Percentiles rank a stretch among this genome's conserved stretches.
phyloP scores from a whole-genome alignment of 768 basidiomycete species.

The Hydnum rufescens region DNA sequence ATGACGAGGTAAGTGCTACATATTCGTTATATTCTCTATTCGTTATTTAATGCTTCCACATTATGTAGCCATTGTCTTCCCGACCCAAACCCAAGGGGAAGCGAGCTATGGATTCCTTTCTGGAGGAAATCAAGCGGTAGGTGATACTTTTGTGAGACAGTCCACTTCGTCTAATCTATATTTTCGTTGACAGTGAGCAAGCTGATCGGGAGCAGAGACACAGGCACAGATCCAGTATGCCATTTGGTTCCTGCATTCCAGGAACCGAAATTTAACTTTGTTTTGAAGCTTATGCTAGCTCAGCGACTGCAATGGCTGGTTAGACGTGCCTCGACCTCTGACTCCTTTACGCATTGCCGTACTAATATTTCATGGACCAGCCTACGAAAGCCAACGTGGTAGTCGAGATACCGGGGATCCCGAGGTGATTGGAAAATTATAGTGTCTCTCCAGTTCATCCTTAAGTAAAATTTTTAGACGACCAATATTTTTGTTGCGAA shows the following conservation, averaged over 20 bases:
- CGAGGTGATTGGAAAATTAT: constrained; percentile 30
- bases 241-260: constrained; percentile 16
- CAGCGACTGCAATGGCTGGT: constrained; percentile 84
- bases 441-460: background rate
- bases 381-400: constrained; percentile 80
- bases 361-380: constrained; percentile 23
- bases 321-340: constrained; percentile 13
- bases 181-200: constrained; percentile 47
- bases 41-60: constrained; percentile 11
- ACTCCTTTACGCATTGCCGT: background rate
- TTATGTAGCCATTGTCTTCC: constrained; percentile 23
- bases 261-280: background rate
- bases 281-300: constrained; percentile 36
- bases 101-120: constrained; percentile 86
- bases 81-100: constrained; percentile 73
- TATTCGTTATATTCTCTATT: constrained; percentile 5
- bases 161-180: constrained; percentile 5
- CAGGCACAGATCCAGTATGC: constrained; percentile 22
- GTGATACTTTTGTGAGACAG: constrained; percentile 7
- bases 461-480: constrained; percentile 31
- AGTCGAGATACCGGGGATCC: constrained; percentile 80
- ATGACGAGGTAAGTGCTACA: background rate
- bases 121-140: constrained; percentile 90
- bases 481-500: constrained; percentile 95
- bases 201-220: constrained; percentile 76